phyloP scores from a whole-genome alignment of 306 rosid genomes.

The Corylus heterophylla region DNA sequence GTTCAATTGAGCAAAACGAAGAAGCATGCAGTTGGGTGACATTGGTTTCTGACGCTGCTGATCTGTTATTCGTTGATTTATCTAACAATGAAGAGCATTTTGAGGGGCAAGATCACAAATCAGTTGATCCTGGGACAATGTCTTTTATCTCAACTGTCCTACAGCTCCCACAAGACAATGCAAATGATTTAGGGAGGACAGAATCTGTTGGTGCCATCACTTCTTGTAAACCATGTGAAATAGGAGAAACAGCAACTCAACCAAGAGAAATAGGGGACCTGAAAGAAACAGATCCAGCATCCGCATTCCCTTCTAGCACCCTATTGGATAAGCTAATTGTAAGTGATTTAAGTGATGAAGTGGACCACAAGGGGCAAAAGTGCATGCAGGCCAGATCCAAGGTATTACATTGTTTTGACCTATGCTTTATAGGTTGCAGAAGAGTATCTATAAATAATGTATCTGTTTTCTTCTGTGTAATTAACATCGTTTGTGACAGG shows the following conservation, averaged over 20 bases:
- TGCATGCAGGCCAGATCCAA: constrained; percentile 20
- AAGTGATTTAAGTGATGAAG: constrained; percentile 10
- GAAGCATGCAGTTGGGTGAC: constrained; percentile 22
- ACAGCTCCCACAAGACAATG: constrained; percentile 25
- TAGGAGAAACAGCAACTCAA: constrained; percentile 3
- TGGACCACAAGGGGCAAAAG: constrained; percentile 16
- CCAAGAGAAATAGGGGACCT: constrained; percentile 8
- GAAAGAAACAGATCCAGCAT: constrained; percentile 15
- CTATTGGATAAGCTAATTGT: constrained; percentile 20
- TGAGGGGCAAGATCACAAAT: constrained; percentile 5
- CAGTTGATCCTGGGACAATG: constrained; percentile 26
- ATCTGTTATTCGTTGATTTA: constrained; percentile 22
- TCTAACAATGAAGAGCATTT: constrained; percentile 12
- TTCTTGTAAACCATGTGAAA: constrained; percentile 11
- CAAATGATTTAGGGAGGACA: not conserved
- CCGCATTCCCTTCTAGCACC: constrained; percentile 8
- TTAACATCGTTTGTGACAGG: not conserved
- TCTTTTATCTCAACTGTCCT: constrained; percentile 23
- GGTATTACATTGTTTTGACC: constrained; percentile 18
- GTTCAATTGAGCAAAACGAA: constrained; percentile 6
- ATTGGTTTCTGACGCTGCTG: constrained; percentile 17
- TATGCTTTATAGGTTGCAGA: not conserved
- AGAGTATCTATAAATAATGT: not conserved
- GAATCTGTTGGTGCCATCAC: constrained; percentile 6
- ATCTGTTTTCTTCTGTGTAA: not conserved